Percentiles rank a stretch among this genome's conserved stretches.
Evolutionary conservation across 1,139 yeast genomes (phyloP).

Genomic region (Nakaseomyces uthaithaninus): DNA sequence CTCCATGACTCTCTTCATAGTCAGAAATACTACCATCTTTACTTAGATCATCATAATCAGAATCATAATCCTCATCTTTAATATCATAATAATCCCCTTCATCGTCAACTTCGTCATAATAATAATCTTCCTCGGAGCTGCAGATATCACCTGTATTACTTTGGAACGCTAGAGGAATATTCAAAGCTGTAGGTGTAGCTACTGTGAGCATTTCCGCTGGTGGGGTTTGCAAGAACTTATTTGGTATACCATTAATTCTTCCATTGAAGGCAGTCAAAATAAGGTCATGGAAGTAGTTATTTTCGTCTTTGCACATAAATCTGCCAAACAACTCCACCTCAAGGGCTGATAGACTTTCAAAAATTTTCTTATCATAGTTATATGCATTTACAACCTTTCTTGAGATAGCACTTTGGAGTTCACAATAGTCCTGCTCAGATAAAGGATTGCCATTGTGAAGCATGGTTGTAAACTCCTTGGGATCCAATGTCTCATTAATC

Average conservation of each 20-base stretch:
- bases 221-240: not conserved
- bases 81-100: constrained; percentile 21
- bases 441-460: constrained; percentile 27
- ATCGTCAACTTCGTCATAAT: constrained; percentile 18
- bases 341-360: constrained; percentile 22
- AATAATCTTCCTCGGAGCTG: constrained; percentile 22
- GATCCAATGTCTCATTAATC: constrained; percentile 15
- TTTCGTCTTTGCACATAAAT: constrained; percentile 28
- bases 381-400: constrained; percentile 28
- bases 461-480: constrained; percentile 27
- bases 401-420: constrained; percentile 28
- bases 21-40: constrained; percentile 12
- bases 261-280: constrained; percentile 25
- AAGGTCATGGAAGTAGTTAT: constrained; percentile 23
- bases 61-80: constrained; percentile 17
- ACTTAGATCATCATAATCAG: constrained; percentile 20
- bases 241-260: constrained; percentile 17
- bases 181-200: not conserved
- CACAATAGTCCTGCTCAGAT: constrained; percentile 26
- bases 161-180: not conserved
- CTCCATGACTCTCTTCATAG: not conserved
- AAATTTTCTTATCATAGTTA: constrained; percentile 22
- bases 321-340: constrained; percentile 27
- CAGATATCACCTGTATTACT: constrained; percentile 15
- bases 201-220: not conserved